These are phyloP conservation scores for Cystobasidium ongulense DNA, from an alignment of 768 basidiomycete species.

Conservation along the genomic window DNA sequence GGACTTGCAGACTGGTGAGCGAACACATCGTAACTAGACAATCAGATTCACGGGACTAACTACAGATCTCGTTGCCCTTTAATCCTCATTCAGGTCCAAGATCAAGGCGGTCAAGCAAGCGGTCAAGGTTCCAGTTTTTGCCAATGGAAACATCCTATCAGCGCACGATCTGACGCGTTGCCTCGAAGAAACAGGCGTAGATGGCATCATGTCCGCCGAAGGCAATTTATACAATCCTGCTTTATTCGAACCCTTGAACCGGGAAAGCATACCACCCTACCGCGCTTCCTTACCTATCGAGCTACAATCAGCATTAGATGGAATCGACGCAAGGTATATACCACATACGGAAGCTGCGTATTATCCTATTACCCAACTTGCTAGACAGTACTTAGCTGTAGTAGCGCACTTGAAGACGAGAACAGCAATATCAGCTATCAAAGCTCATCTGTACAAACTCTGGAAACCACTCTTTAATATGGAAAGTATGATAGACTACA, in stretches of 20 bases:
- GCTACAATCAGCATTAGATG: constrained; percentile 33
- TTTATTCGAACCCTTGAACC: constrained; percentile 50
- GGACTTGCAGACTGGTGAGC: constrained; percentile 42
- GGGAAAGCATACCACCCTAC: constrained; percentile 29
- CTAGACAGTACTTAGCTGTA: constrained; percentile 68
- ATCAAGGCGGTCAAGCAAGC: constrained; percentile 84
- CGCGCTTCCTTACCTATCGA: constrained; percentile 28
- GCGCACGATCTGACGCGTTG: constrained; percentile 72
- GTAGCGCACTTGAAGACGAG: constrained; percentile 62
- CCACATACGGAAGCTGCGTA: not conserved
- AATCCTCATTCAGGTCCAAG: constrained; percentile 73
- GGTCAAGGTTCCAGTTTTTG: constrained; percentile 83
- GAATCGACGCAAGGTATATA: not conserved
- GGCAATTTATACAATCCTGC: constrained; percentile 89
- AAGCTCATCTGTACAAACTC: constrained; percentile 88
- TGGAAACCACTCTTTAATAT: constrained; percentile 63
- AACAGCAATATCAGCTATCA: constrained; percentile 67
- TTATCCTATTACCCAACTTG: constrained; percentile 7
- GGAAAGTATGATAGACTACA: constrained; percentile 57
- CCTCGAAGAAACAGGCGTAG: constrained; percentile 72
- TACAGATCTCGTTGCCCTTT: not conserved
- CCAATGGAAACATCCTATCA: constrained; percentile 90
- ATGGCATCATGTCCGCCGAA: constrained; percentile 87
- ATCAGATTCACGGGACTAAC: not conserved
- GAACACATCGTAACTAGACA: not conserved